A percentile compares a stretch with the other conserved stretches of the same genome.
Conservation (phyloP, 1,284 basidiomycete genomes). For the Pterula multifida region DNA sequence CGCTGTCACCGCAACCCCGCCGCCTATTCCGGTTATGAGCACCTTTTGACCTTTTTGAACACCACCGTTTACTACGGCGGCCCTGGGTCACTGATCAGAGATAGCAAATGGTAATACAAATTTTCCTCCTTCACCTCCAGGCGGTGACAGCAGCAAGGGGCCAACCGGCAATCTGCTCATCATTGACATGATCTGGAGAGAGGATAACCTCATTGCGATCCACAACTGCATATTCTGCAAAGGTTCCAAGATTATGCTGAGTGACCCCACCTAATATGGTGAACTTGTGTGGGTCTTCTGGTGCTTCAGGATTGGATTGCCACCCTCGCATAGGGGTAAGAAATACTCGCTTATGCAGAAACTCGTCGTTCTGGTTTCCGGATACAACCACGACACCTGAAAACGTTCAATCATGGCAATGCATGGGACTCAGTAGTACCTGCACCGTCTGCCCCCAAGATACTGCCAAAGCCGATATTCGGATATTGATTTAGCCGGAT, state of each 20-base stretch:
- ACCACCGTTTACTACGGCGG: slow-evolving; percentile 56
- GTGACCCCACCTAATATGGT: slow-evolving; percentile 47
- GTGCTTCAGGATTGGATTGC: slow-evolving; percentile 47
- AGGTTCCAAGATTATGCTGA: slow-evolving; percentile 52
- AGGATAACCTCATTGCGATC: slow-evolving; percentile 56
- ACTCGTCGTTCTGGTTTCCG: slow-evolving; percentile 34
- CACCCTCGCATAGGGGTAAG: slow-evolving; percentile 68
- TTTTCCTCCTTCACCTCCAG: slow-evolving; percentile 45
- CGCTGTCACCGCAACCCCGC: slow-evolving; percentile 72
- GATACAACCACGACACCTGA: slow-evolving; percentile 54
- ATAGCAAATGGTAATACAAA: background rate
- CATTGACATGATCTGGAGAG: slow-evolving; percentile 59
- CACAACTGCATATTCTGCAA: slow-evolving; percentile 68
- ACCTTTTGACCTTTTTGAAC: slow-evolving; percentile 59
- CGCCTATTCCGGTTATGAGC: slow-evolving; percentile 72
- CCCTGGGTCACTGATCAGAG: slow-evolving; percentile 28
- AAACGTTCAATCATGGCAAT: no score
- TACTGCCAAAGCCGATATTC: slow-evolving; percentile 42
- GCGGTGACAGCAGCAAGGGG: slow-evolving; percentile 73
- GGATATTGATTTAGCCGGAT: slow-evolving; percentile 64
- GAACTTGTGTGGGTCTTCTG: slow-evolving; percentile 40
- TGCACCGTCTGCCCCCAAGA: slow-evolving; percentile 66
- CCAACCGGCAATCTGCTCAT: slow-evolving; percentile 64
- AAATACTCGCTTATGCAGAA: slow-evolving; percentile 62
- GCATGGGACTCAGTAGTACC: slow-evolving; percentile 38